phyloP scores from a whole-genome alignment of 225 moss, liverwort and hornwort genomes.

The Polytrichum formosum region DNA sequence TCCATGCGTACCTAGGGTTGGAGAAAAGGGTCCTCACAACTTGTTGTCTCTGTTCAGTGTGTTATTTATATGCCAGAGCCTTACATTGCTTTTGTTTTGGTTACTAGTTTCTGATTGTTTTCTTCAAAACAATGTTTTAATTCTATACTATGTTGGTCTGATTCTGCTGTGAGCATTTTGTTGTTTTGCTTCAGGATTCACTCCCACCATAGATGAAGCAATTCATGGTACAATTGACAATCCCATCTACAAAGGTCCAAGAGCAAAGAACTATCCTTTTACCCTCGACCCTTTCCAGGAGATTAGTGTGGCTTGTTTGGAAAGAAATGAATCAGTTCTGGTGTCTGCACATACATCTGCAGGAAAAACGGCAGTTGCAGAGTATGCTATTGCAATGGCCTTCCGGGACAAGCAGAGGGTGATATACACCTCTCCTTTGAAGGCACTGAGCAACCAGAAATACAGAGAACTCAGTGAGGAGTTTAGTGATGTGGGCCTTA shows the following conservation, averaged over 20 bases:
- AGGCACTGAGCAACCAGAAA: conserved; percentile 95
- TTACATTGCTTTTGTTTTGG: too few relatives aligned
- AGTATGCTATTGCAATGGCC: conserved; percentile 95
- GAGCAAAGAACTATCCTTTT: conserved; percentile 84
- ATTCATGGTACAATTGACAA: conserved; percentile 70
- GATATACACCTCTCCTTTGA: conserved; percentile 91
- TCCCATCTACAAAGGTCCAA: conserved; percentile 61
- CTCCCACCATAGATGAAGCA: conserved; percentile 40
- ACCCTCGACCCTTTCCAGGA: conserved; percentile 87
- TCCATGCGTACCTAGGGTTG: too few relatives aligned
- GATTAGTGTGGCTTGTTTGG: conserved; percentile 82
- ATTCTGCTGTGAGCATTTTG: conserved; percentile 6
- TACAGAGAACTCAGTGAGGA: conserved; percentile 88
- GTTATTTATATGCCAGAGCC: too few relatives aligned
- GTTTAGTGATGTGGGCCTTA: conserved; percentile 84
- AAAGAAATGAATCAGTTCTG: conserved; percentile 86
- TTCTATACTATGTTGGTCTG: conserved; percentile 1
- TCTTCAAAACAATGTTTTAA: too few relatives aligned
- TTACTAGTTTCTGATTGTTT: too few relatives aligned
- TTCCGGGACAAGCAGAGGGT: conserved; percentile 88
- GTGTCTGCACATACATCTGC: conserved; percentile 96
- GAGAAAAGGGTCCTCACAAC: too few relatives aligned
- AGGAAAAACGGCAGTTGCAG: conserved; percentile 93
- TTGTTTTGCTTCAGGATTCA: conserved; percentile 38
- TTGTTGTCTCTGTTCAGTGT: too few relatives aligned